Evolutionary conservation across 176 grass and related monocot species (phyloP).

Genomic region (Triticum dicoccoides): DNA sequence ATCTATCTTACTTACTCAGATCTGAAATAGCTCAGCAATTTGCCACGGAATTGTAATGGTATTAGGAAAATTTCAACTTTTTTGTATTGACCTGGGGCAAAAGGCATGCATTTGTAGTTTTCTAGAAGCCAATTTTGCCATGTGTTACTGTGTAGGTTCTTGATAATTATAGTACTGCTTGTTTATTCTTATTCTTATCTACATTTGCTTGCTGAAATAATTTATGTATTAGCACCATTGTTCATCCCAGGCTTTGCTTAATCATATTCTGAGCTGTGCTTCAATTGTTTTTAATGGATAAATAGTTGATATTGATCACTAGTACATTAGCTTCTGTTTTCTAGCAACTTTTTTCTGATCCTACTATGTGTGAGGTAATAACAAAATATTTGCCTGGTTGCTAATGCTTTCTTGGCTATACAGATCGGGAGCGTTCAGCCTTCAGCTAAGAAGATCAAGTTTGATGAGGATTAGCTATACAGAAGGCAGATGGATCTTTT

Average conservation of each 20-base stretch:
- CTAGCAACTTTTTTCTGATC: background rate
- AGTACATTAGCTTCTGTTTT: background rate
- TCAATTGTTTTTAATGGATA: too few species aligned
- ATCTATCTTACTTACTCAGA: background rate
- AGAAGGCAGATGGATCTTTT: background rate
- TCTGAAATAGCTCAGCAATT: background rate
- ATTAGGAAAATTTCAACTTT: background rate
- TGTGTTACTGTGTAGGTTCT: background rate
- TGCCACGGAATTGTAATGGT: background rate
- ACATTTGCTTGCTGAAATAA: background rate
- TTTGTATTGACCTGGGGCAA: background rate
- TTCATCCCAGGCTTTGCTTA: background rate
- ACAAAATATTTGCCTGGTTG: background rate
- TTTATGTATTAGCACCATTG: background rate
- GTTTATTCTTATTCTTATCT: background rate
- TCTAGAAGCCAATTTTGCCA: background rate
- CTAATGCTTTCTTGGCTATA: slow-evolving; percentile 3
- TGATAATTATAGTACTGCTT: background rate
- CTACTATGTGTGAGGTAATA: background rate
- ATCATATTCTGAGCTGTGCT: background rate
- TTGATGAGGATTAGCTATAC: slow-evolving; percentile 37
- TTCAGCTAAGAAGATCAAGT: slow-evolving; percentile 55
- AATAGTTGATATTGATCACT: too few species aligned
- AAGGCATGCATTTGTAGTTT: background rate
- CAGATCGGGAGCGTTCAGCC: slow-evolving; percentile 45